Evolutionary conservation across 768 basidiomycete genomes (phyloP).

Genomic region (Pholiota conissans): DNA sequence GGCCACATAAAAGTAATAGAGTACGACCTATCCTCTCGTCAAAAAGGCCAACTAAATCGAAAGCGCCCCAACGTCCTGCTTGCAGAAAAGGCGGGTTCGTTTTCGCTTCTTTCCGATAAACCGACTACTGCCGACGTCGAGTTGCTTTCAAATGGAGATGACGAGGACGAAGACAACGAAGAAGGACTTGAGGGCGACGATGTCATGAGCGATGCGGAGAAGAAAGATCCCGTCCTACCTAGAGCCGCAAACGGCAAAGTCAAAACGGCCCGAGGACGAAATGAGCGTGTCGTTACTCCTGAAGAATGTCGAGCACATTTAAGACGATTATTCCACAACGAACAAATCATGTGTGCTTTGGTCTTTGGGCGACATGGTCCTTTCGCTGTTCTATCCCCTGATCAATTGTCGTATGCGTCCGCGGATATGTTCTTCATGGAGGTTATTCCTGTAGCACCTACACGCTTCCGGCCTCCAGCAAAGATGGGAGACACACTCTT

Average conservation of each 20-base stretch:
- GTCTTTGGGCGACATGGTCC: slow-evolving; percentile 94
- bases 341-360: slow-evolving; percentile 77
- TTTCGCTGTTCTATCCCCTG: slow-evolving; percentile 59
- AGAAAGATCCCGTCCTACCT: slow-evolving; percentile 41
- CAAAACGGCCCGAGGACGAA: slow-evolving; percentile 76
- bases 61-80: slow-evolving; percentile 79
- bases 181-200: slow-evolving; percentile 44
- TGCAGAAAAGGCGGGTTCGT: slow-evolving; percentile 40
- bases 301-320: slow-evolving; percentile 95
- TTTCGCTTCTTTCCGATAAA: slow-evolving; percentile 24
- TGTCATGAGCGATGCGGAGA: slow-evolving; percentile 24
- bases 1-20: slow-evolving; percentile 93
- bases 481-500: slow-evolving; percentile 91
- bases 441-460: slow-evolving; percentile 88
- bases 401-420: slow-evolving; percentile 66
- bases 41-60: slow-evolving; percentile 60
- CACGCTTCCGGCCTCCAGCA: slow-evolving; percentile 92
- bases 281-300: slow-evolving; percentile 87
- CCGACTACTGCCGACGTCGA: slow-evolving; percentile 42
- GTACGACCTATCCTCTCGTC: slow-evolving; percentile 81
- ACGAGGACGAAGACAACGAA: slow-evolving; percentile 50
- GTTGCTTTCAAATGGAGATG: slow-evolving; percentile 51
- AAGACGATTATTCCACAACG: slow-evolving; percentile 83
- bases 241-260: slow-evolving; percentile 75
- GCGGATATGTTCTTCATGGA: slow-evolving; percentile 99